Evolutionary conservation across 768 basidiomycete genomes (phyloP), one percentile per base, ranked within the genome.

Genomic region (Xerocomellus dryophilus): DNA sequence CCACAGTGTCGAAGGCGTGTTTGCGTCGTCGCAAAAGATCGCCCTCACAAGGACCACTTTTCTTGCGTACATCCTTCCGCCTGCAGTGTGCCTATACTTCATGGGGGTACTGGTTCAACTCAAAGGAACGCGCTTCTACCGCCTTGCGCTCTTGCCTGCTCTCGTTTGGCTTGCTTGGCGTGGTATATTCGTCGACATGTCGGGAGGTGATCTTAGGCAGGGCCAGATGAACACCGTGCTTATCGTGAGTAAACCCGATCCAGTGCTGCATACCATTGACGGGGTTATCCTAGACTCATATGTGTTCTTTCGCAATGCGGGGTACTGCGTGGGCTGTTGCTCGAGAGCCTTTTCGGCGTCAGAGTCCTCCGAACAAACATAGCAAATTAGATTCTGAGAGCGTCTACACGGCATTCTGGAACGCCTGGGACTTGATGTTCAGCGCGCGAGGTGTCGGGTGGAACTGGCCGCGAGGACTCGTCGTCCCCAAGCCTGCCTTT

Each of bases 71-170:
- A 56, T 82, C 40, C 53, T 78, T 10, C 80, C 79, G 1, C 66
- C 76, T 18, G 27, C 79, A 0, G 49, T 75, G 12, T 70, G 70
- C 50, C 78, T 81, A 60, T 82, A 79, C 68, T 64, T 66, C 14
- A 78, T 79, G 45, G 82, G 78, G 3, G 67, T 82, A 20, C 74
- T 85, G 36, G 79, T 82, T 17, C 70, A 80, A 43, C 65, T 77
- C 66, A 67, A 44, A 78, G 81, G 11, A 64, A 76, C 55, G 7
- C 48, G 46, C 7, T 54, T 65, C 5, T 64, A 78, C 52, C 79
- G 83, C 36, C 48, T 82, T 42, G 77, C 78, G 1, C 47, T 83
- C 18, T 67, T 84, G 5, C 80, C 81, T 5, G 53, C 81, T 34
- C 66, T 78, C 3, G 56, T 80, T 10, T 79, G 74, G 69, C 58